phyloP scores from a whole-genome alignment of 2,329 filamentous ascomycete species.

The Diaporthe australafricana region DNA sequence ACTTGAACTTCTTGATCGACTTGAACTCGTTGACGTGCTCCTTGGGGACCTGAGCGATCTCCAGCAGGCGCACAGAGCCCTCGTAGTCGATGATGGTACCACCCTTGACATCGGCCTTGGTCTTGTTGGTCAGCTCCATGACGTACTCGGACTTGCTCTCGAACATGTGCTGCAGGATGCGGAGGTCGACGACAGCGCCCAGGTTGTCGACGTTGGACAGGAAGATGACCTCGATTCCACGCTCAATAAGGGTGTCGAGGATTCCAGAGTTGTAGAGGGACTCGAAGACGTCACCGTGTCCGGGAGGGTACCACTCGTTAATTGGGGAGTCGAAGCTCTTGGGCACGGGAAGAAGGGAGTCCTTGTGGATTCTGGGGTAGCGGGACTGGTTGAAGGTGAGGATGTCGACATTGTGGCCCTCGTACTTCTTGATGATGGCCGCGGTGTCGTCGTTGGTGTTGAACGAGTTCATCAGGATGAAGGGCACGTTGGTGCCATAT shows the following conservation, averaged over 20 bases:
- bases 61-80: constrained; percentile 93
- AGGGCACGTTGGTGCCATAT: constrained; percentile 96
- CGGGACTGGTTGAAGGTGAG: constrained; percentile 99
- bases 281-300: constrained; percentile 99
- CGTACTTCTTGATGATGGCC: constrained; percentile 99
- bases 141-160: constrained; percentile 98
- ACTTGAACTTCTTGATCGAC: constrained; percentile 99
- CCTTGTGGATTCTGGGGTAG: constrained; percentile 98
- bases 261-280: constrained; percentile 99
- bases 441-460: constrained; percentile 99
- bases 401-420: constrained; percentile 99
- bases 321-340: constrained; percentile 90
- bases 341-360: constrained; percentile 95
- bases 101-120: constrained; percentile 99
- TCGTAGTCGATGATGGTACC: constrained; percentile 99
- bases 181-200: constrained; percentile 95
- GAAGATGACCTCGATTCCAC: constrained; percentile 98
- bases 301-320: constrained; percentile 98
- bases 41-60: constrained; percentile 99
- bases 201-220: constrained; percentile 99
- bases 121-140: constrained; percentile 99
- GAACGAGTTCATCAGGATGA: constrained; percentile 99
- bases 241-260: constrained; percentile 93
- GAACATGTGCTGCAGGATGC: constrained; percentile 99
- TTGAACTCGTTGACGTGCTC: constrained; percentile 99